These are phyloP conservation scores for Colletotrichum tabaci DNA, from an alignment of 2,329 filamentous ascomycete genomes.

Conservation along the genomic window DNA sequence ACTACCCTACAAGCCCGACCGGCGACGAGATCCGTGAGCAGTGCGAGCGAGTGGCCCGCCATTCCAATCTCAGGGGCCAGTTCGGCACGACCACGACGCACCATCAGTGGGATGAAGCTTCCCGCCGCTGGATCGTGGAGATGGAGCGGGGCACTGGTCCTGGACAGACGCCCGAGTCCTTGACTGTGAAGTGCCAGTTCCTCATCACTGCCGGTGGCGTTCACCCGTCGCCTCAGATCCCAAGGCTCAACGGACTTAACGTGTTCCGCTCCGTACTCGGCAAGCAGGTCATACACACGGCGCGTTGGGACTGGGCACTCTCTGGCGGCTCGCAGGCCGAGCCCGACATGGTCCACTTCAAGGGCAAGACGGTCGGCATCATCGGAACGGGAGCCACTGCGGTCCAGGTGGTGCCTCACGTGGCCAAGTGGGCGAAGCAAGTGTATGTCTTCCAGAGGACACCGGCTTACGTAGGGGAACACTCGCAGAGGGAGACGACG, in stretches of 20 bases:
- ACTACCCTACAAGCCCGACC: constrained; percentile 24
- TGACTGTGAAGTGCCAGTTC: constrained; percentile 53
- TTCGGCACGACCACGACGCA: constrained; percentile 59
- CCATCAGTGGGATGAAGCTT: constrained; percentile 61
- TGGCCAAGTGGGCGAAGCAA: constrained; percentile 63
- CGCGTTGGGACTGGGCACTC: constrained; percentile 59
- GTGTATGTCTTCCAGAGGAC: constrained; percentile 71
- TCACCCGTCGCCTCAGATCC: too few species aligned
- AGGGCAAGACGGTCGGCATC: constrained; percentile 61
- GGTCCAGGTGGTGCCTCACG: constrained; percentile 59
- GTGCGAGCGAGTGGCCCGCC: constrained; percentile 56
- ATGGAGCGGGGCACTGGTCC: constrained; percentile 47
- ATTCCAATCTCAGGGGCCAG: constrained; percentile 55
- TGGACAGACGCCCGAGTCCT: constrained; percentile 24
- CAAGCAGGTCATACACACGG: constrained; percentile 62
- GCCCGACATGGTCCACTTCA: constrained; percentile 60
- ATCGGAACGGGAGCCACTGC: constrained; percentile 66
- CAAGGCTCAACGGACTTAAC: constrained; percentile 44
- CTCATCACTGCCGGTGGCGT: constrained; percentile 55
- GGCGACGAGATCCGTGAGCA: constrained; percentile 59
- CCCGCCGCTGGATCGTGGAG: constrained; percentile 42
- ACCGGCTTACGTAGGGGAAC: constrained; percentile 58
- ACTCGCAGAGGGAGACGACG: constrained; percentile 57
- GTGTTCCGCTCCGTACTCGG: constrained; percentile 57
- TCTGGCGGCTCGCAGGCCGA: constrained; percentile 58